Conservation (phyloP, 148 eudicot species). For the Pouteria glomerata region DNA sequence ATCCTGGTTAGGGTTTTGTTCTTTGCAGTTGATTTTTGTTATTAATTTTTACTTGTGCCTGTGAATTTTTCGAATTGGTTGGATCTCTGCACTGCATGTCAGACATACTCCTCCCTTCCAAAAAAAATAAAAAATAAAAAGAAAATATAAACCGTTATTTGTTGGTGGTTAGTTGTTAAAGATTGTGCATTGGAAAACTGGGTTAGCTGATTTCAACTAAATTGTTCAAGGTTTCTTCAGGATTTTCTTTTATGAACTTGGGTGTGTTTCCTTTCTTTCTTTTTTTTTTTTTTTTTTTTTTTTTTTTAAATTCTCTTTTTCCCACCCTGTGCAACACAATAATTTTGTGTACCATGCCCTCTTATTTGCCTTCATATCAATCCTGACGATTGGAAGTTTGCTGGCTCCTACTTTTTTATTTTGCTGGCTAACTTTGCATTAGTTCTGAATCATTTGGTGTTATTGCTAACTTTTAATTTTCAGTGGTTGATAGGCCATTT, state of each 20-base stretch:
- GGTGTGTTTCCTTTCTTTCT: not conserved
- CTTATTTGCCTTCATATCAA: not conserved
- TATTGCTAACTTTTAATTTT: too few relatives aligned
- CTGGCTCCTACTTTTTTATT: not conserved
- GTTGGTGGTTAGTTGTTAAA: not conserved
- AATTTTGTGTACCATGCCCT: not conserved
- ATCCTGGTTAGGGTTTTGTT: constrained; percentile 24
- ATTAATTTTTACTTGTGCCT: not conserved
- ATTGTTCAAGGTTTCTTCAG: not conserved
- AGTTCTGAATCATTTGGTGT: not conserved
- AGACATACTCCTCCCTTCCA: too few relatives aligned
- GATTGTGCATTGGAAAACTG: not conserved
- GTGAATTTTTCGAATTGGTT: not conserved
- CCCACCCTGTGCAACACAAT: too few relatives aligned
- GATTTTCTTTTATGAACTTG: not conserved
- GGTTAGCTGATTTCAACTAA: not conserved
- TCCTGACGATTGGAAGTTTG: not conserved
- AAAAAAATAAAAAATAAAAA: too few relatives aligned
- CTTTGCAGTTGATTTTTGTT: not conserved
- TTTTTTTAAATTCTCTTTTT: too few relatives aligned
- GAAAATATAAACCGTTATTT: too few relatives aligned
- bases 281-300: too few relatives aligned
- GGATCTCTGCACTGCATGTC: not conserved
- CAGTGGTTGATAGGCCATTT: too few relatives aligned
- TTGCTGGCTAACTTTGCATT: not conserved